phyloP scores from a whole-genome alignment of 2,329 filamentous ascomycete species.

The Leptosphaerulina australis region DNA sequence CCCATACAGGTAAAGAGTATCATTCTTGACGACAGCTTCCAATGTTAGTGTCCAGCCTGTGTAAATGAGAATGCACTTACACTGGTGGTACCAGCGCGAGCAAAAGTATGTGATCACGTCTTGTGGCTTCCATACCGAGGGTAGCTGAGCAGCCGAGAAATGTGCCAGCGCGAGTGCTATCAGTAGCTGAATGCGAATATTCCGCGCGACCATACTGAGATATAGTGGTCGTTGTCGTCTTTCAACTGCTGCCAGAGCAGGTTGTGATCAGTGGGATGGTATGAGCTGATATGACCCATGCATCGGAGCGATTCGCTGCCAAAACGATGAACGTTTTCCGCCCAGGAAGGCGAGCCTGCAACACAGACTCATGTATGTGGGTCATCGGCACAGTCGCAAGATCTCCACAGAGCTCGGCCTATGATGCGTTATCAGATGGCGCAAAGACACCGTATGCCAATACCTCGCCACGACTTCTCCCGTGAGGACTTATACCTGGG shows the following conservation, averaged over 20 bases:
- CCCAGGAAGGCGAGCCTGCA: background rate
- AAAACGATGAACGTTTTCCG: too few species aligned
- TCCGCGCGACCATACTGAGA: background rate
- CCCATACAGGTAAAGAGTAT: constrained; percentile 24
- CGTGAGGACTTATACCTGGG: background rate
- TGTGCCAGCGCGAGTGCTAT: background rate
- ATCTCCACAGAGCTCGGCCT: background rate
- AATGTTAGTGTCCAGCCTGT: background rate
- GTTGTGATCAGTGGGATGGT: background rate
- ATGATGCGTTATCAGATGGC: constrained; percentile 8
- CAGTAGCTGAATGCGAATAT: background rate
- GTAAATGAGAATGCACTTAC: background rate
- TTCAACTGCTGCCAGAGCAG: background rate
- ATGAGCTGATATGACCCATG: background rate
- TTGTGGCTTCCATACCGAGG: constrained; percentile 18
- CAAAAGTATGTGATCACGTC: constrained; percentile 24
- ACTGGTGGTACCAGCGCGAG: constrained; percentile 25
- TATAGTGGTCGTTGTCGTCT: too few species aligned
- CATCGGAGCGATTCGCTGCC: background rate
- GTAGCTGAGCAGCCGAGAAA: constrained; percentile 10
- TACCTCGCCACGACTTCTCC: background rate
- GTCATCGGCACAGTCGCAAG: background rate
- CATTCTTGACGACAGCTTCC: constrained; percentile 23
- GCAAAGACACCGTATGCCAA: background rate
- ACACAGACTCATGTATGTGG: background rate